Evolutionary conservation across 177 flowering plant species (phyloP).

Genomic region (Vitis hybrid): DNA sequence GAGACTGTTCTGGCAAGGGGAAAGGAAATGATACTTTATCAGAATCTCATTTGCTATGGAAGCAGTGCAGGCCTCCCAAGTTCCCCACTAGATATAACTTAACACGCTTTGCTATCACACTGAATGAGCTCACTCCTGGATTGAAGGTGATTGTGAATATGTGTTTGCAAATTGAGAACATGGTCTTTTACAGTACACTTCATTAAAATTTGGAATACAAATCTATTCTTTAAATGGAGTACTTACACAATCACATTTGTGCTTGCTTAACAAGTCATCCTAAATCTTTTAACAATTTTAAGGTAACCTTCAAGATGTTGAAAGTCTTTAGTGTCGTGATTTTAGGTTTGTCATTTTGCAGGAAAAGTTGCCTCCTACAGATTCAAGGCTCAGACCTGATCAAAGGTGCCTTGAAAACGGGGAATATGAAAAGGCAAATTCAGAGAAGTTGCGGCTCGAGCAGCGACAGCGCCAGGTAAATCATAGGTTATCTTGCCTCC

Average conservation of each 20-base stretch:
- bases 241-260: no score
- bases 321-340: neutral
- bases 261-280: no score
- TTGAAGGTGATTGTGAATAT: constrained; percentile 42
- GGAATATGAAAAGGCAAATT: constrained; percentile 86
- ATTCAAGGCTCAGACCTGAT: constrained; percentile 94
- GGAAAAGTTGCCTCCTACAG: constrained; percentile 94
- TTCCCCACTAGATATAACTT: constrained; percentile 65
- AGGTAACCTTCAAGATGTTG: no score
- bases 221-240: no score
- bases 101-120: constrained; percentile 66
- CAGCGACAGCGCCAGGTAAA: constrained; percentile 95
- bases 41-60: constrained; percentile 60
- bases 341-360: constrained; percentile 21
- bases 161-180: no score
- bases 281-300: no score
- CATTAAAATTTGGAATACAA: no score
- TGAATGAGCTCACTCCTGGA: constrained; percentile 75
- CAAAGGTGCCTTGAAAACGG: constrained; percentile 93
- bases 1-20: constrained; percentile 59
- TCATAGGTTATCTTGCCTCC: neutral
- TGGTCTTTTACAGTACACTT: no score
- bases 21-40: constrained; percentile 46
- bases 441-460: constrained; percentile 87
- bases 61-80: constrained; percentile 54